Conservation (phyloP, 345 rosid genomes). For the Geranium rotundifolium region DNA sequence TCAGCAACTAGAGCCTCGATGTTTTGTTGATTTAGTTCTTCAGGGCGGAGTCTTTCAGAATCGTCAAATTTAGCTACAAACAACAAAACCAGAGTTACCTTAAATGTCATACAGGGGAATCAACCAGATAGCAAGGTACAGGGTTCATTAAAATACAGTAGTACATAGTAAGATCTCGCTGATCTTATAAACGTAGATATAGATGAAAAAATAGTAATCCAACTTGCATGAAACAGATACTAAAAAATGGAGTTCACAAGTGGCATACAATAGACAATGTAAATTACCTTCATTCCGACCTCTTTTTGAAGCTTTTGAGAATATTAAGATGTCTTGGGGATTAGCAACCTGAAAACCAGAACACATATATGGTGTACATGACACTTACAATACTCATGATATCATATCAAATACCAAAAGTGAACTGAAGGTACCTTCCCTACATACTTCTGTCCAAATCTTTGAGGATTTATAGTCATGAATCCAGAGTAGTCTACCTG, state of each 20-base stretch:
- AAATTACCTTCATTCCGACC: conserved; percentile 43
- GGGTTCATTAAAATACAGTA: too few species aligned
- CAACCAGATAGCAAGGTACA: too few species aligned
- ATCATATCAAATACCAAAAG: neutral
- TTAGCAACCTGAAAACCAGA: conserved; percentile 64
- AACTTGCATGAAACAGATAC: neutral
- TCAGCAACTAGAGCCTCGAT: conserved; percentile 98
- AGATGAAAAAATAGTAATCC: neutral
- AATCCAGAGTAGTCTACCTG: conserved; percentile 98
- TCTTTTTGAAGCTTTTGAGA: conserved; percentile 76
- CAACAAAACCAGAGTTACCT: conserved; percentile 11
- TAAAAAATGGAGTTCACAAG: conserved; percentile 1
- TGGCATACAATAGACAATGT: conserved; percentile 2
- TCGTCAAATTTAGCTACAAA: conserved; percentile 62
- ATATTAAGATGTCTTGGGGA: conserved; percentile 96
- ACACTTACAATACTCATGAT: neutral
- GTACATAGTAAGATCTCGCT: neutral
- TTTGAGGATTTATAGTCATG: conserved; percentile 98
- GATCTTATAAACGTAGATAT: neutral
- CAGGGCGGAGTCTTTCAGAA: conserved; percentile 89
- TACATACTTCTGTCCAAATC: conserved; percentile 97
- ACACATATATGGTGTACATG: neutral
- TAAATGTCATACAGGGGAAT: too few species aligned
- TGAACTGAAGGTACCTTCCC: conserved; percentile 58
- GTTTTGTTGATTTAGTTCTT: conserved; percentile 93